Base-by-base conservation (phyloP, 2,329 filamentous ascomycete species). In the Hypoxylon sp. region DNA sequence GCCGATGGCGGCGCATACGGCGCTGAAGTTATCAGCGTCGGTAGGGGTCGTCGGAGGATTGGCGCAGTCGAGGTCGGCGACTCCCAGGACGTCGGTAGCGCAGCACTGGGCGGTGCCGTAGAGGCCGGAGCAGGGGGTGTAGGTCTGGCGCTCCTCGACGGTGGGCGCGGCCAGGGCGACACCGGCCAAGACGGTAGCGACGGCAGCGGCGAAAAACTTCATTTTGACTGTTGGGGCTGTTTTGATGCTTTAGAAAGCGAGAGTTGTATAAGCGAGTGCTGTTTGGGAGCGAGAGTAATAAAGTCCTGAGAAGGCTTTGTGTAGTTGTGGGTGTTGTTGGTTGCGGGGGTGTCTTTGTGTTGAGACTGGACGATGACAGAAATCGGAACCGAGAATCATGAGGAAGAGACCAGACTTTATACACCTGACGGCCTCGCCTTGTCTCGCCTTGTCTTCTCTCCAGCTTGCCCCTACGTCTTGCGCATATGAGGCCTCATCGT, bases 91-190 rank as follows among this genome's bases (percentile, higher is more conserved):
- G 65, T 89, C 84, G 17, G 86, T 87, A 5, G 87, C 85, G 73
- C 87, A 90, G 80, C 87, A 90, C 66, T 84, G 81, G 1, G 85
- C 70, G 20, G 75, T 81, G 66, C 75, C 76, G 71, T 82, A 82
- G n/a, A 82, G 75, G 2, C 71, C 71, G 6, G 79, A 77, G 47
- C 74, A 75, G 71, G 82, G 80, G 41, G 77, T 73, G 17, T 72
- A 59, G 46, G 78, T 78, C 11, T 71, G 61, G 19, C 66, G 65
- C 57, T 47, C 37, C 19, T 68, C 68, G 15, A 70, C 49, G 49
- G 65, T 48, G 15, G 69, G 70, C 15, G 57, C 65, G 8, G 68
- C 67, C 44, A 67, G 5, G 20, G 66, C 71, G 20, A 62, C 44
- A 62, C 64, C 60, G 15, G 70, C 64, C 56, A 70, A 67, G 59